phyloP scores from a whole-genome alignment of 768 basidiomycete species.

The Lentinula guzmanii region DNA sequence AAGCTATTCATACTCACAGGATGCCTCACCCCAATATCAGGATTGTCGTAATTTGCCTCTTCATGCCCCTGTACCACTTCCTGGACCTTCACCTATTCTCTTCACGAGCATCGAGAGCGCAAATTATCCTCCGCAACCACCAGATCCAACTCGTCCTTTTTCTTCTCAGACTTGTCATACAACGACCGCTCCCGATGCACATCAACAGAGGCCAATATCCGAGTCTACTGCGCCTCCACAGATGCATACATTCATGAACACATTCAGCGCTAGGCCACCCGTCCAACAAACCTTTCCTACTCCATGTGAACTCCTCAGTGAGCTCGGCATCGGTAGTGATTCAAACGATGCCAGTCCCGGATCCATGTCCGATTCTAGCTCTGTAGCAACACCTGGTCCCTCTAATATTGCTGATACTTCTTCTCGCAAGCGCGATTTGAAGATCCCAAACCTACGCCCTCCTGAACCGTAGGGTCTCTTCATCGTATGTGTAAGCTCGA shows the following conservation, averaged over 20 bases:
- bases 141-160: neutral
- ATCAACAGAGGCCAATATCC: neutral
- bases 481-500: neutral
- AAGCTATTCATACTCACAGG: constrained; percentile 10
- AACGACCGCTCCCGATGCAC: neutral
- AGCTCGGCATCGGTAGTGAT: constrained; percentile 21
- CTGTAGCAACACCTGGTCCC: neutral
- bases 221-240: neutral
- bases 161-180: neutral
- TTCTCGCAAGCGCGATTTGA: constrained; percentile 45
- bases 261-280: neutral
- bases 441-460: constrained; percentile 48
- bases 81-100: constrained; percentile 14
- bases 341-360: constrained; percentile 6
- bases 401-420: neutral
- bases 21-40: neutral
- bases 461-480: constrained; percentile 52
- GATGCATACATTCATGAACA: neutral
- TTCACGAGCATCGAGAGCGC: constrained; percentile 7
- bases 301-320: constrained; percentile 54
- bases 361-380: neutral
- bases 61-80: constrained; percentile 22
- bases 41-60: constrained; percentile 13
- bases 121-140: constrained; percentile 7
- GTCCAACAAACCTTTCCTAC: constrained; percentile 50